These are phyloP conservation scores for Cantharellus cinnabarinus DNA, from an alignment of 768 basidiomycete genomes.

Conservation along the genomic window DNA sequence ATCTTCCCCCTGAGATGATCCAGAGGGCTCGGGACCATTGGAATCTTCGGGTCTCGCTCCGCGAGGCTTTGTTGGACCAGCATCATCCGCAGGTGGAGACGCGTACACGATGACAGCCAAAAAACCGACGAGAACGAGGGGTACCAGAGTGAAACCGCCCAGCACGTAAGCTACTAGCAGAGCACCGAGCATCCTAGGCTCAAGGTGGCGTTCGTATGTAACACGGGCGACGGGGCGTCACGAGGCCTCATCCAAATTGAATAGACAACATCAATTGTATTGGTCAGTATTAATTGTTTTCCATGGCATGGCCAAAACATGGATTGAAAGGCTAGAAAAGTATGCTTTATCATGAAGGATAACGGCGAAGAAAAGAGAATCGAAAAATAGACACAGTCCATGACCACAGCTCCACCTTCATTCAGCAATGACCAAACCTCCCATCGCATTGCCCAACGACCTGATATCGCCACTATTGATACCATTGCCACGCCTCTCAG, in stretches of 20 bases:
- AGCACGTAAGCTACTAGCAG: slow-evolving; percentile 62
- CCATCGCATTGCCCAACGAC: slow-evolving; percentile 49
- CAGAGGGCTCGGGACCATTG: slow-evolving; percentile 12
- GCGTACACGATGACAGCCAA: slow-evolving; percentile 57
- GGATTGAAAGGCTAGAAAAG: background rate
- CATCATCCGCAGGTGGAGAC: slow-evolving; percentile 56
- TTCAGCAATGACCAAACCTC: slow-evolving; percentile 52
- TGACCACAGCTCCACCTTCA: slow-evolving; percentile 12
- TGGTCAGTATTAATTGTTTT: background rate
- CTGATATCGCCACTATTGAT: slow-evolving; percentile 23
- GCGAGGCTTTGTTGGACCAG: slow-evolving; percentile 23
- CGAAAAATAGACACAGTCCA: background rate
- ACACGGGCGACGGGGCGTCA: background rate
- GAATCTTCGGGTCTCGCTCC: slow-evolving; percentile 15
- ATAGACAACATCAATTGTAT: background rate
- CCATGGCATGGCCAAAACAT: background rate
- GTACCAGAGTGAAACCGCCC: slow-evolving; percentile 79
- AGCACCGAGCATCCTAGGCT: background rate
- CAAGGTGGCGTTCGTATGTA: background rate
- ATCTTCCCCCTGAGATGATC: slow-evolving; percentile 14
- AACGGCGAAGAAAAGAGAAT: background rate
- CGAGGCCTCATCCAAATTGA: too few relatives aligned
- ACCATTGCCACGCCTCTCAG: slow-evolving; percentile 14
- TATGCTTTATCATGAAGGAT: background rate
- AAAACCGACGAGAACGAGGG: slow-evolving; percentile 39